Percentiles rank a stretch among this genome's conserved stretches.
Conservation (phyloP, 176 grass and related monocot species). For the Oryza brachyantha region DNA sequence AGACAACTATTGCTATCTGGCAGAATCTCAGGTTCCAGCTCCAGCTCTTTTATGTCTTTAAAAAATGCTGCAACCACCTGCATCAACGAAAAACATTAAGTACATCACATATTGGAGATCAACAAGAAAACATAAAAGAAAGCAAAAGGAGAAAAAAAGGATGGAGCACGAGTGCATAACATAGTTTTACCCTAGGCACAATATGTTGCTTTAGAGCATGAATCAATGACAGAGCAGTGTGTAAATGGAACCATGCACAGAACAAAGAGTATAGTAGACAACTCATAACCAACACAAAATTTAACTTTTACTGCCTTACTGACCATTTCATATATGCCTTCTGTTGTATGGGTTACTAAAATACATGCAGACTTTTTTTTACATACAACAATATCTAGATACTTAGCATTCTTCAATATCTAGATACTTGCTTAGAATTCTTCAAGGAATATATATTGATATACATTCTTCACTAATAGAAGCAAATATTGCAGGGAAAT, state of each 20-base stretch:
- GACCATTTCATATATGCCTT: background rate
- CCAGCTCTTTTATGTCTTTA: constrained; percentile 33
- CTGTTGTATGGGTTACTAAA: too few species aligned
- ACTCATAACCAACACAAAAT: constrained; percentile 3
- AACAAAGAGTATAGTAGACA: background rate
- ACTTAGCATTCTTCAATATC: background rate
- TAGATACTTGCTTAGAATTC: background rate
- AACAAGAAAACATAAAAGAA: background rate
- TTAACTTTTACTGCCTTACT: background rate
- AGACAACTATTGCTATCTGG: background rate
- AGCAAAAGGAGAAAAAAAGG: too few species aligned
- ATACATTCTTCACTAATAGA: background rate
- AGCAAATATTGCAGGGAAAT: background rate
- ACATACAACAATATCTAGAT: too few species aligned
- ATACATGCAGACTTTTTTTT: too few species aligned
- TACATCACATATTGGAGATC: background rate
- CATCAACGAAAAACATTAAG: constrained; percentile 12
- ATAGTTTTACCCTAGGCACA: background rate
- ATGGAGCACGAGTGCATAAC: background rate
- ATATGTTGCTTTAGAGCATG: background rate
- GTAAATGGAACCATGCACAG: background rate
- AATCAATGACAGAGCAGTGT: background rate
- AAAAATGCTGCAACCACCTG: constrained; percentile 34
- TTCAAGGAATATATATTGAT: background rate
- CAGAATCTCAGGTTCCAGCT: constrained; percentile 52